These are phyloP conservation scores for Chaetoscypha palmicola DNA, from an alignment of 2,329 filamentous ascomycete species.

Conservation along the genomic window DNA sequence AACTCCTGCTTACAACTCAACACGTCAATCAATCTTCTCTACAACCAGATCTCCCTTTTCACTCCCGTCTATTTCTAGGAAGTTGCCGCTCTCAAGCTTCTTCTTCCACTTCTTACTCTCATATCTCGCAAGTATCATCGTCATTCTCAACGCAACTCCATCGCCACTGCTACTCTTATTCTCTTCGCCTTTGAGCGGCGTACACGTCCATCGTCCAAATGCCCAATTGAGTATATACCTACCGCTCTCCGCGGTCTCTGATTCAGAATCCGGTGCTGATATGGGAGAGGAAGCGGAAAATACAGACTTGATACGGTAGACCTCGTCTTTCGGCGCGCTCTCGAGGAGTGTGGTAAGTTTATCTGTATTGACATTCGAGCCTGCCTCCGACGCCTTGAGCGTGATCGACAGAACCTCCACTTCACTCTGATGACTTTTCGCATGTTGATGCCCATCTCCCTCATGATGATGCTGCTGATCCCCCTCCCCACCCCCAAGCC, in stretches of 20 bases:
- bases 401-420: constrained; percentile 88
- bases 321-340: constrained; percentile 79
- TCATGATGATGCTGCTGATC: constrained; percentile 27
- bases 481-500: constrained; percentile 37
- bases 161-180: constrained; percentile 49
- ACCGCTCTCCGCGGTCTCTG: constrained; percentile 30
- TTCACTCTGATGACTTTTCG: constrained; percentile 64
- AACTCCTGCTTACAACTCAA: neutral
- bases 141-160: constrained; percentile 59
- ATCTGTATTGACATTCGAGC: constrained; percentile 45
- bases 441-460: constrained; percentile 46
- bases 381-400: constrained; percentile 40
- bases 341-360: constrained; percentile 62
- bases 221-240: constrained; percentile 97
- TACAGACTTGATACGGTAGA: constrained; percentile 86
- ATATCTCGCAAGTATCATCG: constrained; percentile 65
- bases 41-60: constrained; percentile 45
- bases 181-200: constrained; percentile 43
- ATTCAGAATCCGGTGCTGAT: constrained; percentile 42
- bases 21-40: constrained; percentile 27
- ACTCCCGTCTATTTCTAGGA: constrained; percentile 43
- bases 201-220: constrained; percentile 92
- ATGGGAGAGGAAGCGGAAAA: constrained; percentile 43
- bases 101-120: constrained; percentile 74
- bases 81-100: constrained; percentile 53